Evolutionary conservation across 2,329 filamentous ascomycete species (phyloP), one percentile per base, ranked within the genome.

Genomic region (Beauveria brongniartii): DNA sequence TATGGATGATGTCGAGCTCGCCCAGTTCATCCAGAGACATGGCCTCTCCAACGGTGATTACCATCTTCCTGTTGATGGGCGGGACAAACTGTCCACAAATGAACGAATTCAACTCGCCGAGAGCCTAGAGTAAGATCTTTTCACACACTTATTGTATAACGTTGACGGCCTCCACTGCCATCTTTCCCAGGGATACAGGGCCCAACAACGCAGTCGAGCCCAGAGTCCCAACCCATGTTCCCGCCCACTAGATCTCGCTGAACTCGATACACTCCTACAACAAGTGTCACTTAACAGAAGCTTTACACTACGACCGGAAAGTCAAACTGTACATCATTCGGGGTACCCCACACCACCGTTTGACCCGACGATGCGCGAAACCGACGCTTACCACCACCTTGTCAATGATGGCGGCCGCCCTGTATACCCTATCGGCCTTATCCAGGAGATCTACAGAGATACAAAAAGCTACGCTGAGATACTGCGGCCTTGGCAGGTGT

Each of bases 161-260:
- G 22, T 22, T 22, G 22, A 22, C 22, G 24, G 6, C 18, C 37
- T 6, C 52, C 2, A 22, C 52, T 55, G 16, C 44, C 26, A 14
- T 20, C 9, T 3, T 24, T 24, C 2, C 3, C 24, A 1, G 24
- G 24, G 3, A 30, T 28, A 3, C n/a, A 55, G 52, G n/a, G 5
- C 40, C 22, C 40, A 44, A 20, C 8, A 44, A 3, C 22, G 40
- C 30, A 9, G 2, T 3, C 22, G 59, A 20, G 61, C 59, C 30
- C 60, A 62, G 46, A 61, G 59, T 26, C 44, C 54, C 1, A 61
- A 28, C 10, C 26, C 52, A 0, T 53, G 5, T 22, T 63, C 64
- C 22, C 52, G 24, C n/a, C 62, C 64, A 16, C 64, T 68, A 24
- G 61, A 69, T 61, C 64, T 68, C 5, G 59, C 63, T 41, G 61